Percentiles rank a stretch among this genome's conserved stretches.
Evolutionary conservation across 352 stramenopile species (phyloP).

Genomic region (Globisporangium irregulare): DNA sequence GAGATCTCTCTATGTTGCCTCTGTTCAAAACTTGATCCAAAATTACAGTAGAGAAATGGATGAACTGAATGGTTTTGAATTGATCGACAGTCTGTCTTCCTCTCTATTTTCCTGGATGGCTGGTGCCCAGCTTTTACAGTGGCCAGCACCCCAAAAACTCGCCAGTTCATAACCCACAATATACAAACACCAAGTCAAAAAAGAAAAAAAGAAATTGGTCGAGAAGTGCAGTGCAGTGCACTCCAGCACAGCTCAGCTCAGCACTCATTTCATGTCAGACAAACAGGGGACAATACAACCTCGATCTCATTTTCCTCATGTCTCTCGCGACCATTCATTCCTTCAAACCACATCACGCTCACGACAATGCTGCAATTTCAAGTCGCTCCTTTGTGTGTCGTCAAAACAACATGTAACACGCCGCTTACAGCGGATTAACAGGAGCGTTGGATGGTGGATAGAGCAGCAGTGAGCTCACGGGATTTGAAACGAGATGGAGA

Average conservation of each 20-base stretch:
- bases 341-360: background rate
- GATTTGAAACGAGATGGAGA: background rate
- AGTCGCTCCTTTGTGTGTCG: background rate
- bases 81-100: background rate
- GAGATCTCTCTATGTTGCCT: background rate
- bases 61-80: slow-evolving; percentile 10
- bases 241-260: background rate
- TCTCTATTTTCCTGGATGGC: background rate
- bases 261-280: background rate
- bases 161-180: background rate
- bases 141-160: background rate
- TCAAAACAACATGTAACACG: background rate
- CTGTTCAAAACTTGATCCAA: background rate
- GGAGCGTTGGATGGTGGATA: background rate
- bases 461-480: background rate
- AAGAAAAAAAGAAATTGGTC: slow-evolving; percentile 2
- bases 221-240: background rate
- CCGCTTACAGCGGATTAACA: background rate
- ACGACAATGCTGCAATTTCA: background rate
- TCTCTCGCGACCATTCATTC: background rate
- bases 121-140: background rate
- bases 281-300: background rate
- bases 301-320: slow-evolving; percentile 1
- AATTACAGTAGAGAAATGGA: background rate
- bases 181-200: slow-evolving; percentile 2